phyloP scores from a whole-genome alignment of 78 protist species.

The Ministeria vibrans region DNA sequence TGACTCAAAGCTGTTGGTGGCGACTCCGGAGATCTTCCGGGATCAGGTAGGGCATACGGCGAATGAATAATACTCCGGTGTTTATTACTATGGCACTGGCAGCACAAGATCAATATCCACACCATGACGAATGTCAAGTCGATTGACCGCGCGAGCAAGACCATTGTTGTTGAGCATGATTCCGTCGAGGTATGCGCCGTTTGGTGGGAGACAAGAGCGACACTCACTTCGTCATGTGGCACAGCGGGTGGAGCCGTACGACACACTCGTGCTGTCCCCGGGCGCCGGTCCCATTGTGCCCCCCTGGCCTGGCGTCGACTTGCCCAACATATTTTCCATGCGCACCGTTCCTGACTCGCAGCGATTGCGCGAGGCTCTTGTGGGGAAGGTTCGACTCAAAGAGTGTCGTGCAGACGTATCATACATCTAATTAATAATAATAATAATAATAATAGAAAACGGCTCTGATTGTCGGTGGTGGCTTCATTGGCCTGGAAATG shows the following conservation, averaged over 20 bases:
- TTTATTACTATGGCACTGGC: no score
- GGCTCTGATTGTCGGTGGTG: no score
- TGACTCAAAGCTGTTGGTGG: slow-evolving; percentile 4
- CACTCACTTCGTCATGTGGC: neutral
- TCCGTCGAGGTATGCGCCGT: neutral
- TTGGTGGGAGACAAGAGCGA: neutral
- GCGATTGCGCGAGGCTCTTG: no score
- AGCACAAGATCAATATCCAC: slow-evolving; percentile 26
- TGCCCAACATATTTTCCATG: slow-evolving; percentile 24
- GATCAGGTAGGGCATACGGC: no score
- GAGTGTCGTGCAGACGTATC: no score
- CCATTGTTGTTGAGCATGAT: slow-evolving; percentile 6
- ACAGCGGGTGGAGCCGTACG: slow-evolving; percentile 19
- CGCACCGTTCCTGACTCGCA: slow-evolving; percentile 32
- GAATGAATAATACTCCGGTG: no score
- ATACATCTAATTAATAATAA: no score
- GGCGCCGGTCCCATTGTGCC: slow-evolving; percentile 53
- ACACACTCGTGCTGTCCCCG: slow-evolving; percentile 39
- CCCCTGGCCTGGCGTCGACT: slow-evolving; percentile 34
- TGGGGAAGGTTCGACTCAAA: no score
- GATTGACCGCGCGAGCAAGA: slow-evolving; percentile 22
- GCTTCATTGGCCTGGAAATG: slow-evolving; percentile 66
- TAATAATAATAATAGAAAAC: no score
- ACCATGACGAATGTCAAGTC: neutral
- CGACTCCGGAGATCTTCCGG: slow-evolving; percentile 9